A percentile compares a stretch with the other conserved stretches of the same genome.
Conservation (phyloP, 768 basidiomycete species). For the Rhizopogon vinicolor region DNA sequence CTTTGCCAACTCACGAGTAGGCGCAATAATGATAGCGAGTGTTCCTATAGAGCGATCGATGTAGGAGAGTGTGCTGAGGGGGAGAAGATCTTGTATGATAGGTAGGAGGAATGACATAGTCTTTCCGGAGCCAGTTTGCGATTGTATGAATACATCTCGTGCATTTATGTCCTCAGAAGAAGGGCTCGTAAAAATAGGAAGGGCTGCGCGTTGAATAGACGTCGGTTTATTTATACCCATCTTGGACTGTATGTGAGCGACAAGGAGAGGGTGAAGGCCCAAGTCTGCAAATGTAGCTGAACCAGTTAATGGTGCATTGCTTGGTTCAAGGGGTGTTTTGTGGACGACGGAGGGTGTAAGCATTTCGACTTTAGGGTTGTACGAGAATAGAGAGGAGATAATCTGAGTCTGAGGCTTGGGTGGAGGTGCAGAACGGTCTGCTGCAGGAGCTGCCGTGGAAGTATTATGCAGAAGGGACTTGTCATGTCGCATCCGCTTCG, state of each 20-base stretch:
- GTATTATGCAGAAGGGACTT: constrained; percentile 16
- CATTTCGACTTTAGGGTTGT: constrained; percentile 64
- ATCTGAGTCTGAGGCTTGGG: constrained; percentile 46
- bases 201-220: constrained; percentile 75
- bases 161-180: constrained; percentile 31
- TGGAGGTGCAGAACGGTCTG: constrained; percentile 16
- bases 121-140: constrained; percentile 97
- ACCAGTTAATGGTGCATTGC: constrained; percentile 77
- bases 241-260: constrained; percentile 72
- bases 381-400: constrained; percentile 88
- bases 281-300: constrained; percentile 78
- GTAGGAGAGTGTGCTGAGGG: constrained; percentile 83
- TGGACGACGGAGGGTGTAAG: constrained; percentile 24
- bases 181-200: constrained; percentile 55
- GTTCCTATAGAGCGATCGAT: constrained; percentile 96
- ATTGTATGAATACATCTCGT: constrained; percentile 89
- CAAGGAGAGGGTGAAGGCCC: constrained; percentile 78
- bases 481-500: constrained; percentile 42
- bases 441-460: constrained; percentile 3
- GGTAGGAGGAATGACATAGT: constrained; percentile 91
- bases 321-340: constrained; percentile 44
- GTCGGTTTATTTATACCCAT: constrained; percentile 85
- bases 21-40: constrained; percentile 89
- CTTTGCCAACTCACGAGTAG: constrained; percentile 93
- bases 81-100: constrained; percentile 91